Base-by-base conservation (phyloP, 2,329 filamentous ascomycete species). In the Parastagonospora avenae region DNA sequence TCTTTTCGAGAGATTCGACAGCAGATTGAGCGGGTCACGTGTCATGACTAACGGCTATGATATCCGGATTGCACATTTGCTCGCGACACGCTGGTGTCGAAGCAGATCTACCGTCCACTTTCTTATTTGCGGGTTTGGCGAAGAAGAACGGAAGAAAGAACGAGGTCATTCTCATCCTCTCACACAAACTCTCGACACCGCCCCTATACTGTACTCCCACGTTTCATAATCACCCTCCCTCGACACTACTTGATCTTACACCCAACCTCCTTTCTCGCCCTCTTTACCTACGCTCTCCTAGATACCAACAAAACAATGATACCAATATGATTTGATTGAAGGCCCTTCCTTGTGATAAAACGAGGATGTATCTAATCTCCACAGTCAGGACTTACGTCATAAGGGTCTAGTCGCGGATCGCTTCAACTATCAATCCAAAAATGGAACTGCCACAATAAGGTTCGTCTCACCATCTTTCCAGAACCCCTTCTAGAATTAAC, bases 41-140 rank as follows among this genome's bases (percentile, higher is more conserved):
- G 65, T 75, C 64, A 74, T 68, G 71, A 74, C 68, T 73, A 73
- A 75, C 70, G 72, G 71, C 62, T 65, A 71, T 65, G 64, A 67
- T 67, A 67, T 67, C 64, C 60, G 64, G 70, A 73, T 68, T 71
- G 67, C 63, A 63, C 61, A 60, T 66, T 52, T 66, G 63, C 62
- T 60, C 56, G 54, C 62, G 61, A 66, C 59, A 54, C 42, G 38
- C 39, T 41, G 48, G 51, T 50, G 53, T 63, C 54, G 55, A 53
- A 52, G 62, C 60, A 63, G 60, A 57, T 55, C 55, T 61, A 59
- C 58, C 61, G 59, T 69, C 65, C 56, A 62, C 57, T 61, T 59
- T 56, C 38, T 52, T 52, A 51, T 51, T 50, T 48, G 50, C 50
- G 54, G 45, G 48, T 54, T 55, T 50, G 50, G 54, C 53, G 56